A percentile compares a stretch with the other conserved stretches of the same genome.
These are phyloP conservation scores for Rubia peregrina DNA, from an alignment of 305 asterid species.

Conservation along the genomic window DNA sequence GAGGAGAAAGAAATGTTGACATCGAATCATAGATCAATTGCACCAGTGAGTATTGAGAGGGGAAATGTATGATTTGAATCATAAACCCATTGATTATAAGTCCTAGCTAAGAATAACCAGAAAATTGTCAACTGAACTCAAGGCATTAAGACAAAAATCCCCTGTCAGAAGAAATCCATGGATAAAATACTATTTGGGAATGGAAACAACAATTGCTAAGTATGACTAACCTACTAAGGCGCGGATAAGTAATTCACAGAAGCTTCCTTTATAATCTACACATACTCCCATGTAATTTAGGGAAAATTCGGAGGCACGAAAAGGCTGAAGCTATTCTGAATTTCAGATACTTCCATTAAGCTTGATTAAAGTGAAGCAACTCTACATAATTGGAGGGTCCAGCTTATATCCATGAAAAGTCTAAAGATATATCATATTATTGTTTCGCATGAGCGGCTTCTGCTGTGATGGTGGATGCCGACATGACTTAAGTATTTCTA, in stretches of 20 bases:
- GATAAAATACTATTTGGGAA: background rate
- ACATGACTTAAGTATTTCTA: background rate
- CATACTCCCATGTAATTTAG: background rate
- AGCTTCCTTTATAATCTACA: background rate
- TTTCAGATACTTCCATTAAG: background rate
- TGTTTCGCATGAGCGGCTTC: background rate
- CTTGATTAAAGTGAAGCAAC: conserved; percentile 3
- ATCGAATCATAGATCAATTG: conserved; percentile 1
- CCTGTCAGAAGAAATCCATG: conserved; percentile 1
- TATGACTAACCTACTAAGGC: background rate
- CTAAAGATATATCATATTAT: background rate
- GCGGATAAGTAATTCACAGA: background rate
- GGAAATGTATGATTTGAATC: background rate
- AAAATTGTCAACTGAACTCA: background rate
- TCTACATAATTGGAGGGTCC: background rate
- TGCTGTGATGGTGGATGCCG: background rate
- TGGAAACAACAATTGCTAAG: background rate
- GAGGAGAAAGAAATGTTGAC: background rate
- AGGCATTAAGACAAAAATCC: background rate
- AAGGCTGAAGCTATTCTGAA: background rate
- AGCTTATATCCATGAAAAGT: background rate
- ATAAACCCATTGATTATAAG: background rate
- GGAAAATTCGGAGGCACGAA: background rate
- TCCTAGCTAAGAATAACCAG: background rate
- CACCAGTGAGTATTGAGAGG: background rate